Evolutionary conservation across 139 green algal species (phyloP).

Genomic region (Chlamydomonas schloesseri): DNA sequence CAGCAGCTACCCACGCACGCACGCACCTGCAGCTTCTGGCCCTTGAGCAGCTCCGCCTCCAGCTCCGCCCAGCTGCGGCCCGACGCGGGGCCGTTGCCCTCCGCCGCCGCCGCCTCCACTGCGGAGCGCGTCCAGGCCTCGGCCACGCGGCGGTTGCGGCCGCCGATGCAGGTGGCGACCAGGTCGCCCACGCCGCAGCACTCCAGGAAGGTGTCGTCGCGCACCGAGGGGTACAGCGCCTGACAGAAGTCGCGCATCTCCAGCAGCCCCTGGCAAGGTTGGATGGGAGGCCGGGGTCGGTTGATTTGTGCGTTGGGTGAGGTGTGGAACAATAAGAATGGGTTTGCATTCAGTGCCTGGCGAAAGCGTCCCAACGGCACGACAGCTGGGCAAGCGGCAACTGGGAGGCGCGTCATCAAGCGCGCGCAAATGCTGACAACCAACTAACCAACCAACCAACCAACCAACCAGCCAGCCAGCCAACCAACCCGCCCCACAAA

Average conservation of each 20-base stretch:
- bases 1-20: neutral
- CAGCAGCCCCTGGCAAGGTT: slow-evolving; percentile 47
- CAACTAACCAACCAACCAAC: too few relatives aligned
- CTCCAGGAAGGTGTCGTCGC: slow-evolving; percentile 84
- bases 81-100: neutral
- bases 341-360: too few relatives aligned
- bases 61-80: slow-evolving; percentile 44
- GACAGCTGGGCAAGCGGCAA: too few relatives aligned
- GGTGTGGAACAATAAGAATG: too few relatives aligned
- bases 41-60: slow-evolving; percentile 75
- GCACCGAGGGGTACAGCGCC: slow-evolving; percentile 69
- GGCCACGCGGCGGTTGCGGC: slow-evolving; percentile 79
- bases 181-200: slow-evolving; percentile 76
- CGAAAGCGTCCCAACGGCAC: too few relatives aligned
- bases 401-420: too few relatives aligned
- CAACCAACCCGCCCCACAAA: too few relatives aligned
- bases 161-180: slow-evolving; percentile 83
- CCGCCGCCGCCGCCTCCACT: neutral
- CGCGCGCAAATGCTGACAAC: too few relatives aligned
- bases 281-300: neutral
- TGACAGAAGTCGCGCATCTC: slow-evolving; percentile 72
- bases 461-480: too few relatives aligned
- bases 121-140: slow-evolving; percentile 55
- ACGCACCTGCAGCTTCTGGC: slow-evolving; percentile 85
- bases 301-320: too few relatives aligned